phyloP scores from a whole-genome alignment of 108 stramenopile genomes.

The Cyclotella baltica region DNA sequence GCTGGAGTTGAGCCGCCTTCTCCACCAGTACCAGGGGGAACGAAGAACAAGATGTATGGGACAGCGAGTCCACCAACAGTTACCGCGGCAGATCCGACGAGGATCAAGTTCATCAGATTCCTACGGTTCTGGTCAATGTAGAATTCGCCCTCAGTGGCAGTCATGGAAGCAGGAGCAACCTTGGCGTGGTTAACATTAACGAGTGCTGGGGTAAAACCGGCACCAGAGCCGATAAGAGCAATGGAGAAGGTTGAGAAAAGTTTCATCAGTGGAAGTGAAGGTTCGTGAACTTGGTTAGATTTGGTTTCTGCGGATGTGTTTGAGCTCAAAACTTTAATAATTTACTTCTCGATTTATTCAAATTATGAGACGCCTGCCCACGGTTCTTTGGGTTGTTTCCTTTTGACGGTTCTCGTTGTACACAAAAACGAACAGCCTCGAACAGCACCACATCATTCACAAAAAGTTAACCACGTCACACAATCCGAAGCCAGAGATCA shows the following conservation, averaged over 20 bases:
- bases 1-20: constrained; percentile 86
- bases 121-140: constrained; percentile 98
- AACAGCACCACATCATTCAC: too few species aligned
- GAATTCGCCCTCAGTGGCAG: constrained; percentile 77
- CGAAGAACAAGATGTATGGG: constrained; percentile 96
- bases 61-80: constrained; percentile 93
- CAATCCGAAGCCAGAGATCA: too few species aligned
- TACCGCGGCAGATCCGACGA: constrained; percentile 90
- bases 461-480: too few species aligned
- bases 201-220: constrained; percentile 82
- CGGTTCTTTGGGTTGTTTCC: too few species aligned
- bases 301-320: too few species aligned
- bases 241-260: constrained; percentile 70
- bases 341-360: too few species aligned
- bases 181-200: constrained; percentile 52
- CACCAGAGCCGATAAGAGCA: constrained; percentile 69
- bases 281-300: too few species aligned
- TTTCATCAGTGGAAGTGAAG: too few species aligned
- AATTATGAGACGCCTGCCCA: too few species aligned
- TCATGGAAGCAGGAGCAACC: constrained; percentile 68
- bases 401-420: too few species aligned
- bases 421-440: too few species aligned
- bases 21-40: constrained; percentile 91
- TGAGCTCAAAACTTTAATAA: too few species aligned
- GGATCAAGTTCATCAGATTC: constrained; percentile 96